phyloP scores from a whole-genome alignment of 176 grass and related monocot species.

The Ensete glaucum region DNA sequence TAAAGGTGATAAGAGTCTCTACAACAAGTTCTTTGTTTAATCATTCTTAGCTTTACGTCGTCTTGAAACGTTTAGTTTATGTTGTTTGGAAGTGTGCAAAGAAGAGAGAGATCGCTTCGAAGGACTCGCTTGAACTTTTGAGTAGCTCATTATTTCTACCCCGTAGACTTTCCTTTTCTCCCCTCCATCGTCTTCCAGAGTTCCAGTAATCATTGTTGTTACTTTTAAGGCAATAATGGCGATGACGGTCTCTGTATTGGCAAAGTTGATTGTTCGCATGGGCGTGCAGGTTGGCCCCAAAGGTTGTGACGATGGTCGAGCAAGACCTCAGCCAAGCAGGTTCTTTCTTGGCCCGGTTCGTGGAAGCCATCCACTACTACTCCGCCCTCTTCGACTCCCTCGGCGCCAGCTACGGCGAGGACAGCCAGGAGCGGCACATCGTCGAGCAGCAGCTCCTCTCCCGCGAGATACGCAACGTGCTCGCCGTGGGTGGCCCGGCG shows the following conservation, averaged over 20 bases:
- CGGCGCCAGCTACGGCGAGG: constrained; percentile 86
- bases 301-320: constrained; percentile 99
- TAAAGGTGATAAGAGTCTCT: too few relatives aligned
- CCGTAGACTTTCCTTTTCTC: too few relatives aligned
- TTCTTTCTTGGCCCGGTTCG: constrained; percentile 81
- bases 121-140: too few relatives aligned
- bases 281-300: constrained; percentile 61
- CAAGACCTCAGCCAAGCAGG: constrained; percentile 94
- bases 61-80: background rate
- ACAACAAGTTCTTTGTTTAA: too few relatives aligned
- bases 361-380: constrained; percentile 99
- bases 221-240: too few relatives aligned
- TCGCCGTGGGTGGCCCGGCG: constrained; percentile 69
- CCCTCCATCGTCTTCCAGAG: too few relatives aligned
- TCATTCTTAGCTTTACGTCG: background rate
- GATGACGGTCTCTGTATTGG: constrained; percentile 10
- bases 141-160: too few relatives aligned
- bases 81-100: too few relatives aligned
- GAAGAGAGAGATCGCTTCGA: too few relatives aligned
- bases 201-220: too few relatives aligned
- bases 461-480: constrained; percentile 90
- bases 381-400: constrained; percentile 94
- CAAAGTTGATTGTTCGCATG: background rate
- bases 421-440: constrained; percentile 70
- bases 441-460: constrained; percentile 95